phyloP scores from a whole-genome alignment of 23 red algal species.

The Gracilaria domingensis region DNA sequence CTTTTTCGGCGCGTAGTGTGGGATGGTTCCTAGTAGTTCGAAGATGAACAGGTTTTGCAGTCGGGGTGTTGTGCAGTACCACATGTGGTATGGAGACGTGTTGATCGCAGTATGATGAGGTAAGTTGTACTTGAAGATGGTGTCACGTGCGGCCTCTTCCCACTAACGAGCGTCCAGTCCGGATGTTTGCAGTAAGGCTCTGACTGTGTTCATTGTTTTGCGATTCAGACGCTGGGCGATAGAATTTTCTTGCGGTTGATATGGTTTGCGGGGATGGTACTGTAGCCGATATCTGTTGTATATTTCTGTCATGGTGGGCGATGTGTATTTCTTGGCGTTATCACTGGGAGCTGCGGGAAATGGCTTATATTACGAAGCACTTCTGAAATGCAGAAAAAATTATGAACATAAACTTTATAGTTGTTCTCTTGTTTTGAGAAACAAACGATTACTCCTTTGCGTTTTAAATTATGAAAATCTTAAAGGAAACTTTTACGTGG shows the following conservation, averaged over 20 bases:
- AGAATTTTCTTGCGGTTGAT: conserved; percentile 25
- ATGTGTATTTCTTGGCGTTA: conserved; percentile 23
- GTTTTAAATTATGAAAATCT: no score
- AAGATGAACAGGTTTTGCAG: background rate
- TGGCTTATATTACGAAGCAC: no score
- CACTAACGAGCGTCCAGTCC: background rate
- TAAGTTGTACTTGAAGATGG: no score
- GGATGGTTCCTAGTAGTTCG: background rate
- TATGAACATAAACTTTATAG: no score
- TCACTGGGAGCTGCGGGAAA: no score
- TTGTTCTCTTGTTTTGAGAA: no score
- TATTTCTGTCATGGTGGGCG: background rate
- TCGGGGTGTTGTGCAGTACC: background rate
- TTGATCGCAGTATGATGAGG: background rate
- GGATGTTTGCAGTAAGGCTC: background rate
- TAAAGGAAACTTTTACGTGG: no score
- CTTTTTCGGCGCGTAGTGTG: background rate
- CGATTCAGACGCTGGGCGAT: conserved; percentile 37
- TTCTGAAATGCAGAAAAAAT: no score
- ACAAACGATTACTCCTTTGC: no score
- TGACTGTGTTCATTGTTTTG: background rate
- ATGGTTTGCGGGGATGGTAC: background rate
- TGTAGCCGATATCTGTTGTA: background rate
- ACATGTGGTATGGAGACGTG: background rate
- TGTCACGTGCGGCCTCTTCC: conserved; percentile 1